phyloP scores from a whole-genome alignment of 164 flowering plant species.

The Stephania yunnanensis region DNA sequence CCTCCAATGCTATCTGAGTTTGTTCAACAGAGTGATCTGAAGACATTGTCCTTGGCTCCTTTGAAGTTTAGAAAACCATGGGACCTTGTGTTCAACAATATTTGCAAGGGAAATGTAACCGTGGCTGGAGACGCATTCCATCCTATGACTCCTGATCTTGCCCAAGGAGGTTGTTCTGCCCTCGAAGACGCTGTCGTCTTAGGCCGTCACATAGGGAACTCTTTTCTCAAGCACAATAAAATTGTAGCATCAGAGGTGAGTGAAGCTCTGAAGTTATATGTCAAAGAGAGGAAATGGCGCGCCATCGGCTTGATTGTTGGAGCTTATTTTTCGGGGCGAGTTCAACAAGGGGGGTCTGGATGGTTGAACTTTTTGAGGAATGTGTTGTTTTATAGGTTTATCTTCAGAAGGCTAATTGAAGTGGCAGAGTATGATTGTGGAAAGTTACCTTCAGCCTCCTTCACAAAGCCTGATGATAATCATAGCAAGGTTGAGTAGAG shows the following conservation, averaged over 20 bases:
- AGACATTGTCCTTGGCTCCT: slow-evolving; percentile 23
- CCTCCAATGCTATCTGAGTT: slow-evolving; percentile 19
- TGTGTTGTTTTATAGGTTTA: not conserved
- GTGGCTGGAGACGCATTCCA: slow-evolving; percentile 21
- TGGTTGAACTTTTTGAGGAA: slow-evolving; percentile 13
- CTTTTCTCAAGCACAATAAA: not conserved
- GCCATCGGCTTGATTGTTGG: slow-evolving; percentile 8
- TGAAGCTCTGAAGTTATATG: slow-evolving; percentile 12
- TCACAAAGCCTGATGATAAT: not conserved
- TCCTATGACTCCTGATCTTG: slow-evolving; percentile 26
- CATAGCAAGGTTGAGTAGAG: not conserved
- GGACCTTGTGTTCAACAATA: not conserved
- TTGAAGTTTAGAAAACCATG: slow-evolving; percentile 16
- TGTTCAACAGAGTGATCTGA: slow-evolving; percentile 16
- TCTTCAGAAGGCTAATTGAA: not conserved
- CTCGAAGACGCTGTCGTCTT: slow-evolving; percentile 24
- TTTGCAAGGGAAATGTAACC: not conserved
- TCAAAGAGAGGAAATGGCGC: slow-evolving; percentile 22
- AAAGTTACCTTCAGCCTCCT: not conserved
- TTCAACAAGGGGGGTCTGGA: slow-evolving; percentile 13
- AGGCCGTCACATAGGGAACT: slow-evolving; percentile 13
- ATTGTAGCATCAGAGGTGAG: not conserved
- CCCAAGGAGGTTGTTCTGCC: slow-evolving; percentile 24
- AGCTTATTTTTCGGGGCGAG: slow-evolving; percentile 17
- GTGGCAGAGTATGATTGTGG: slow-evolving; percentile 4